Conservation (phyloP, 257 asterid species). For the Solanum ossicruentum region DNA sequence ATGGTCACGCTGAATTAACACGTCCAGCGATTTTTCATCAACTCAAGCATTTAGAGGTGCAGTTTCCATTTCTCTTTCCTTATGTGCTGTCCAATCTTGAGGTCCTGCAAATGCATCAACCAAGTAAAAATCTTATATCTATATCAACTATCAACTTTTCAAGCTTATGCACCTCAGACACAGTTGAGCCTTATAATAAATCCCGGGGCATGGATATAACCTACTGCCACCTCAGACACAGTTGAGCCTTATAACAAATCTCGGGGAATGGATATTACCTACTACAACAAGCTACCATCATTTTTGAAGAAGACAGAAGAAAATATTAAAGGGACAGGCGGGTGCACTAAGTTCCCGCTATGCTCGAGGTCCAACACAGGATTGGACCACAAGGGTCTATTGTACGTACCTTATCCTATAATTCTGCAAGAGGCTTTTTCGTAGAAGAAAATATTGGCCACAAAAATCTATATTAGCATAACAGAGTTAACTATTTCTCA, state of each 20-base stretch:
- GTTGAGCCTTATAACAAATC: neutral
- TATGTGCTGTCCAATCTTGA: slow-evolving; percentile 53
- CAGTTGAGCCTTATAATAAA: neutral
- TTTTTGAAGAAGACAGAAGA: neutral
- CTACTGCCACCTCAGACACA: neutral
- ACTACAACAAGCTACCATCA: neutral
- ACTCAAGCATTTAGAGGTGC: slow-evolving; percentile 35
- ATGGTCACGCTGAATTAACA: neutral
- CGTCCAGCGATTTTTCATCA: neutral
- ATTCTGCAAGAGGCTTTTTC: neutral
- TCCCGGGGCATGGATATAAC: neutral
- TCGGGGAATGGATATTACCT: neutral
- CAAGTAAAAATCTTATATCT: neutral
- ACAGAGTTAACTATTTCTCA: neutral
- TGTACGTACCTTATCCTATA: neutral
- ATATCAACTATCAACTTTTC: neutral
- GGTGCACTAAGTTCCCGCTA: neutral
- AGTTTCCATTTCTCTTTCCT: slow-evolving; percentile 36
- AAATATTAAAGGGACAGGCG: neutral
- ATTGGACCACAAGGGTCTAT: neutral
- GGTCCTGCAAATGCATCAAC: slow-evolving; percentile 33
- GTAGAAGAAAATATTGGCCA: neutral
- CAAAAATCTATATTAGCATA: neutral
- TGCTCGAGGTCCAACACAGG: neutral
- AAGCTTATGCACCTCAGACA: neutral